Conservation (phyloP, 2,329 filamentous ascomycete genomes). For the Fusarium haematococcum region DNA sequence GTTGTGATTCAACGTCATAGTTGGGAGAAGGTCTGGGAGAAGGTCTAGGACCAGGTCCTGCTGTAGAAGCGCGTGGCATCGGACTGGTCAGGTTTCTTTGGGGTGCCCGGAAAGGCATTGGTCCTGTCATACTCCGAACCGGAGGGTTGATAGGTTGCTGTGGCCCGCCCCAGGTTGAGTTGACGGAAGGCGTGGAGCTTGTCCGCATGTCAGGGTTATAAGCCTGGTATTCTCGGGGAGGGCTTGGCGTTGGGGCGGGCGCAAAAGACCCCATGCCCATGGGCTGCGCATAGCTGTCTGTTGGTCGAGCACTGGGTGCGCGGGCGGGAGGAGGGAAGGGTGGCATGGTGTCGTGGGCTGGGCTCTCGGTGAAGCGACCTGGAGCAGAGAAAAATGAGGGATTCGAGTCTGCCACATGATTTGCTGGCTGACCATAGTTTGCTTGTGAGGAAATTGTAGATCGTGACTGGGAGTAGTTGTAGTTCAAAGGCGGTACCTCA, state of each 20-base stretch:
- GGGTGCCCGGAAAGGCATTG: constrained; percentile 49
- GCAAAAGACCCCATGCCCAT: constrained; percentile 21
- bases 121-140: constrained; percentile 55
- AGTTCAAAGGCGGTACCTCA: constrained; percentile 46
- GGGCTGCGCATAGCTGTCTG: constrained; percentile 46
- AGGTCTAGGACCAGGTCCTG: constrained; percentile 39
- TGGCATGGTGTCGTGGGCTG: constrained; percentile 43
- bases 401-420: constrained; percentile 22
- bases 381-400: constrained; percentile 14
- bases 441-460: constrained; percentile 53
- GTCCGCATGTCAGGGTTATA: constrained; percentile 49
- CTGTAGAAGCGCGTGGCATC: constrained; percentile 45
- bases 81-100: constrained; percentile 62
- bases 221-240: constrained; percentile 43
- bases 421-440: constrained; percentile 43
- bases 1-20: constrained; percentile 54
- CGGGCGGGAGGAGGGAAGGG: constrained; percentile 50
- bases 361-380: constrained; percentile 47
- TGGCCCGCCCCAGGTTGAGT: constrained; percentile 39
- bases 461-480: constrained; percentile 46
- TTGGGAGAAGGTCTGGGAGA: constrained; percentile 46
- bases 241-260: background rate
- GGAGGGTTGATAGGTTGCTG: constrained; percentile 43
- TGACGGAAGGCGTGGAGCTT: constrained; percentile 49
- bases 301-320: constrained; percentile 48